These are phyloP conservation scores for Quercus wislizeni DNA, from an alignment of 306 rosid genomes.

Conservation along the genomic window DNA sequence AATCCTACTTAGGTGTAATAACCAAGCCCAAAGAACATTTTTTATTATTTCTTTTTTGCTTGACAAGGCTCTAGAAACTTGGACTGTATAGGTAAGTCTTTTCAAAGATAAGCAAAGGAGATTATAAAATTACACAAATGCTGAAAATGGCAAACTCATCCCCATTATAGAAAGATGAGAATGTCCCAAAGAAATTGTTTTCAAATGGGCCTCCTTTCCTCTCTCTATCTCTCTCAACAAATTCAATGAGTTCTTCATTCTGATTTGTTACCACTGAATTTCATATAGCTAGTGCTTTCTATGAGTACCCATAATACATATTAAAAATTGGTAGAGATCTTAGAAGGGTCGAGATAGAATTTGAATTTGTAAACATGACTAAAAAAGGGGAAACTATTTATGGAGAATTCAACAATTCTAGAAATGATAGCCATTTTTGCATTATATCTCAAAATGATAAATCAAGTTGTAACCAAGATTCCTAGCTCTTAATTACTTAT, in stretches of 20 bases:
- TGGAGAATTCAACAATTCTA: no score
- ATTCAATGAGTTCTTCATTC: neutral
- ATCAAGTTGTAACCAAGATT: no score
- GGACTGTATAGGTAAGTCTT: neutral
- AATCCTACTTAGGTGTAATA: slow-evolving; percentile 20
- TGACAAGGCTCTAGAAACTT: neutral
- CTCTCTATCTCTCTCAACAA: neutral
- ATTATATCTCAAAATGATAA: no score
- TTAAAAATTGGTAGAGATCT: slow-evolving; percentile 2
- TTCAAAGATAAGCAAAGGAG: neutral
- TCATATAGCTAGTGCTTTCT: neutral
- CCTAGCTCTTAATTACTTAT: no score
- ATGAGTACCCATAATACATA: neutral
- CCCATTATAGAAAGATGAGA: slow-evolving; percentile 14
- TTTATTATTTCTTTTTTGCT: neutral
- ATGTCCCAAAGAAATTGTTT: neutral
- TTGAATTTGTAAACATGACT: neutral
- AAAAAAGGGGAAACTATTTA: no score
- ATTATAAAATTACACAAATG: neutral
- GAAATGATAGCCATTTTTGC: no score
- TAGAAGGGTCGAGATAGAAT: slow-evolving; percentile 23
- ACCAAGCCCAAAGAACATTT: neutral
- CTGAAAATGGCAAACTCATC: slow-evolving; percentile 1
- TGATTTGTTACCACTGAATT: neutral
- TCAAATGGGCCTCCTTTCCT: neutral